Evolutionary conservation across 257 asterid species (phyloP), one percentile per base, ranked within the genome.

Genomic region (Nicotiana undulata): DNA sequence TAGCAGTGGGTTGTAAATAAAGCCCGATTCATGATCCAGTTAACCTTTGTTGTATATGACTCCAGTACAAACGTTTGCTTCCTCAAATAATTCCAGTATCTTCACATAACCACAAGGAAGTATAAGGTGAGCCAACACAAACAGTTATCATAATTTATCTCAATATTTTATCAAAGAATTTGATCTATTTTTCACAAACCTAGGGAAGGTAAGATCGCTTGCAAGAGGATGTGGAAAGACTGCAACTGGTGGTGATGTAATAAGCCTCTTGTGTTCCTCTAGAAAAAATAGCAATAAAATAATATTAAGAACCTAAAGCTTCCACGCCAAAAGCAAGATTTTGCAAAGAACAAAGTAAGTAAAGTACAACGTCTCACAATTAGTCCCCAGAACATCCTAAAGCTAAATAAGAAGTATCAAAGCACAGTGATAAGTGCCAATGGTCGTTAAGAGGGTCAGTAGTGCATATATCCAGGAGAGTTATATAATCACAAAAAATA

Each of bases 181-280:
- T 49, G 51, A 74, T 49, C 60, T 15, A 49, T 46, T 74, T 22
- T 74, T 70, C 74, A 82, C 85, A 86, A 63, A 94, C 99, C 99
- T 96, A 83, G 94, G 90, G 87, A 96, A 96, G 91, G 82, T 96
- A 77, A 96, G 98, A 87, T 96, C 98, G 82, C 93, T 96, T 46
- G 98, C 91, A 82, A 96, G 97, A 85, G 99, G 99, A 83, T 96
- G 99, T 37, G 99, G 99, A 85, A 96, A 96, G 85, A 96, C 97
- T 29, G 98, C 98, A 84, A 96, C 98, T 6, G 99, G 99, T 63
- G 99, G 98, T 20, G 98, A 96, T 11, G 92, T 86, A 75, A 96
- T 94, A 81, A 96, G 95, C 88, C 92, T 86, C 92, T 94, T 90
- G 84, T 96, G 90, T 59, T 98, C 98, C 83, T 92, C 99, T 94